Conservation (phyloP, 192 early-diverging fungal genomes). For the Gorgonomyces haynaldii region DNA sequence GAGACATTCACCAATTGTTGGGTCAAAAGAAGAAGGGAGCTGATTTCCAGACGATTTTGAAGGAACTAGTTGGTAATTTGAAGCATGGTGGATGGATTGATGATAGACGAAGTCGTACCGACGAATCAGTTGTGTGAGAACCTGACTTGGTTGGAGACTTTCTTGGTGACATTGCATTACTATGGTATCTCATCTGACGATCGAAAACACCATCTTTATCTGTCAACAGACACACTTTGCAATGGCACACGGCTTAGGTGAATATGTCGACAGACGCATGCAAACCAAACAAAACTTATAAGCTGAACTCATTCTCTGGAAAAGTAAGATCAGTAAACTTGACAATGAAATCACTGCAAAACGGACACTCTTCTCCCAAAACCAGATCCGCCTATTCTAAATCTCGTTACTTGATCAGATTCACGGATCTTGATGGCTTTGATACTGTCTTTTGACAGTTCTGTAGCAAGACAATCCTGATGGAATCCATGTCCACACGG, state of each 20-base stretch:
- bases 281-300: too few species aligned
- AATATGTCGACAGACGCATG: slow-evolving; percentile 1
- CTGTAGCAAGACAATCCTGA: slow-evolving; percentile 74
- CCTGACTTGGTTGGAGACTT: slow-evolving; percentile 34
- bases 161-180: slow-evolving; percentile 24
- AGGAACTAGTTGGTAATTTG: slow-evolving; percentile 21
- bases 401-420: slow-evolving; percentile 2
- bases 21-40: slow-evolving; percentile 13
- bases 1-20: slow-evolving; percentile 26
- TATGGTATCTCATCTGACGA: too few species aligned
- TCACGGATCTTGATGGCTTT: background rate
- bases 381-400: slow-evolving; percentile 47
- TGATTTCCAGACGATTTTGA: slow-evolving; percentile 18
- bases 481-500: slow-evolving; percentile 95
- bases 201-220: slow-evolving; percentile 34
- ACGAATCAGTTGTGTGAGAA: slow-evolving; percentile 21
- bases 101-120: slow-evolving; percentile 26
- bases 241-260: slow-evolving; percentile 28
- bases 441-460: background rate
- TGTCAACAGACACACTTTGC: slow-evolving; percentile 33
- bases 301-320: too few species aligned
- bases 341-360: slow-evolving; percentile 97
- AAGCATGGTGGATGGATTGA: too few species aligned
- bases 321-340: slow-evolving; percentile 76
- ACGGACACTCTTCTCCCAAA: slow-evolving; percentile 74